These are phyloP conservation scores for Pontederia crassipes DNA, from an alignment of 176 grass and related monocot species.

Conservation along the genomic window DNA sequence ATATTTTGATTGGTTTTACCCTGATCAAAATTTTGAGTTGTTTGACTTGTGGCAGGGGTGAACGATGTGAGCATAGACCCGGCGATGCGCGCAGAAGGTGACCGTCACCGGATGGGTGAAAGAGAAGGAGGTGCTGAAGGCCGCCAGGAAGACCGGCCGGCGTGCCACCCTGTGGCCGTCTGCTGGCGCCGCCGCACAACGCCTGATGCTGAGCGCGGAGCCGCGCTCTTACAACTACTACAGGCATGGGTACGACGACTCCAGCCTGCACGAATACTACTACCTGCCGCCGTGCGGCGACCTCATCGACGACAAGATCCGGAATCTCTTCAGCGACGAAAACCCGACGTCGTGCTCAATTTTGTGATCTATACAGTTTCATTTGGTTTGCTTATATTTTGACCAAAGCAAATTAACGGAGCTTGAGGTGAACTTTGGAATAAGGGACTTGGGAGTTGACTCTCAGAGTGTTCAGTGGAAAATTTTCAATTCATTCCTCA, in stretches of 20 bases:
- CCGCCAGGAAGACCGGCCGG: constrained; percentile 41
- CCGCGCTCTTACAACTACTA: constrained; percentile 64
- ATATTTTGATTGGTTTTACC: no score
- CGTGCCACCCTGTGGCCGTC: constrained; percentile 38
- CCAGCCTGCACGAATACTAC: constrained; percentile 34
- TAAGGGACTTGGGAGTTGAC: no score
- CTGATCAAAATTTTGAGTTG: background rate
- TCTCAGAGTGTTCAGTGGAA: no score
- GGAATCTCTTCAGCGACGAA: constrained; percentile 57
- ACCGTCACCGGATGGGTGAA: constrained; percentile 43
- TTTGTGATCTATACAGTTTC: constrained; percentile 20
- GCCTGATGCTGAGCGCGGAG: background rate
- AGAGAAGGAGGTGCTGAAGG: constrained; percentile 57
- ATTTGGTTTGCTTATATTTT: no score
- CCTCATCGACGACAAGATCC: constrained; percentile 18
- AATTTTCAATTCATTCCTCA: no score
- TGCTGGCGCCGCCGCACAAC: background rate
- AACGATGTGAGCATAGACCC: constrained; percentile 25
- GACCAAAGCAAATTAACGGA: no score
- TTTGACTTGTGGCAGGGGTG: background rate
- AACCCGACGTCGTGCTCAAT: constrained; percentile 55
- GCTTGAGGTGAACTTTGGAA: no score
- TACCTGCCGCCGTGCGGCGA: background rate
- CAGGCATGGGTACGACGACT: constrained; percentile 51
- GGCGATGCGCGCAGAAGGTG: constrained; percentile 42